These are phyloP conservation scores for Amanita fuliginea DNA, from an alignment of 768 basidiomycete genomes.

Conservation along the genomic window DNA sequence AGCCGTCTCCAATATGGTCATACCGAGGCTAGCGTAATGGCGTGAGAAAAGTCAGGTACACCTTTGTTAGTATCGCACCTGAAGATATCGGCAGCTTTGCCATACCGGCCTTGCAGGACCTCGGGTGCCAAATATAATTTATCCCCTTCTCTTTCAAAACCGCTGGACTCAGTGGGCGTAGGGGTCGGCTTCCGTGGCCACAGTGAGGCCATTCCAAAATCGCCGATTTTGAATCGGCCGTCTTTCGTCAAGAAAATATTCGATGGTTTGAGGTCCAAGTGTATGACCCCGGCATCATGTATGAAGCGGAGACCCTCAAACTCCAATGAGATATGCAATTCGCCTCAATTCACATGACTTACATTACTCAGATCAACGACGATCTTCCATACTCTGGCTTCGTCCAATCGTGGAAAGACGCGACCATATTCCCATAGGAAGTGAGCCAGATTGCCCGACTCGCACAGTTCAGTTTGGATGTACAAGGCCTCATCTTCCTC, in stretches of 20 bases:
- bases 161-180: conserved; percentile 22
- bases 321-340: conserved; percentile 8
- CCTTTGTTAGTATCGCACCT: conserved; percentile 48
- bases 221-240: conserved; percentile 92
- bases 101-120: conserved; percentile 84
- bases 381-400: conserved; percentile 94
- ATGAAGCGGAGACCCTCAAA: conserved; percentile 77
- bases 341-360: conserved; percentile 29
- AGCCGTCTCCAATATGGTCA: conserved; percentile 92
- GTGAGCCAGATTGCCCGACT: conserved; percentile 80
- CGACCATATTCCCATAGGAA: conserved; percentile 92
- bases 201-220: conserved; percentile 96
- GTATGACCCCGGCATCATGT: conserved; percentile 80
- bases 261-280: conserved; percentile 95
- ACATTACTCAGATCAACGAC: conserved; percentile 83
- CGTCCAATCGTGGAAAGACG: conserved; percentile 74
- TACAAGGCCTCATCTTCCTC: conserved; percentile 82
- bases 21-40: conserved; percentile 63
- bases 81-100: conserved; percentile 94
- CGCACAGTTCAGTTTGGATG: conserved; percentile 93
- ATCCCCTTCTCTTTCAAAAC: conserved; percentile 94
- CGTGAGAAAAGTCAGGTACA: conserved; percentile 25
- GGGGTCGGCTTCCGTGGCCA: conserved; percentile 55
- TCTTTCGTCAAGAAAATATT: conserved; percentile 86
- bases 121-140: conserved; percentile 96